phyloP scores from a whole-genome alignment of 805 yeast species.

The Komagataella mondaviorum region DNA sequence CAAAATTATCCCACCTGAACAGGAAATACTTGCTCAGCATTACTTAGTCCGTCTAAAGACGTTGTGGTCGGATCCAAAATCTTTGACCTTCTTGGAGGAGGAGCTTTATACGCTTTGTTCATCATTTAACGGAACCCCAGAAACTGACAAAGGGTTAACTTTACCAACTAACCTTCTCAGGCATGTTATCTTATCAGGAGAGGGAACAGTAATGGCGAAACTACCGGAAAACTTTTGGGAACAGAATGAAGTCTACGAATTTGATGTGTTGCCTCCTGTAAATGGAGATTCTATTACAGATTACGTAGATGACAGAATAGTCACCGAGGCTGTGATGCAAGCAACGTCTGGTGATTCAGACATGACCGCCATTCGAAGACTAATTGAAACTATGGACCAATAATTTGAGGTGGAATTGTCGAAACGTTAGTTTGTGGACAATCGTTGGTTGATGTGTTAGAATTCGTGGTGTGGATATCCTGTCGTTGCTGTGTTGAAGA shows the following conservation, averaged over 20 bases:
- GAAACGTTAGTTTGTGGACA: background rate
- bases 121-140: background rate
- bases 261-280: conserved; percentile 59
- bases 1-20: background rate
- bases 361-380: background rate
- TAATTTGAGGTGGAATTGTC: background rate
- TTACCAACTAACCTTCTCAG: conserved; percentile 48
- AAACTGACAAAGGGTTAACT: background rate
- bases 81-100: conserved; percentile 25
- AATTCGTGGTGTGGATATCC: background rate
- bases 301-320: background rate
- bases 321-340: background rate
- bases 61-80: conserved; percentile 36
- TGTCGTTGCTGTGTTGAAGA: background rate
- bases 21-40: conserved; percentile 13
- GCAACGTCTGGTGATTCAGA: background rate
- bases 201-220: conserved; percentile 55
- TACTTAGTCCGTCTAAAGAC: conserved; percentile 42
- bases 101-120: conserved; percentile 13
- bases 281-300: conserved; percentile 15
- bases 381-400: background rate
- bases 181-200: conserved; percentile 59
- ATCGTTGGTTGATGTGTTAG: background rate
- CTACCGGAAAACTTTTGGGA: conserved; percentile 53
- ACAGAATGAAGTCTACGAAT: conserved; percentile 49